Base-by-base conservation (phyloP, 2,329 filamentous ascomycete genomes). In the Monosporascus sp. region DNA sequence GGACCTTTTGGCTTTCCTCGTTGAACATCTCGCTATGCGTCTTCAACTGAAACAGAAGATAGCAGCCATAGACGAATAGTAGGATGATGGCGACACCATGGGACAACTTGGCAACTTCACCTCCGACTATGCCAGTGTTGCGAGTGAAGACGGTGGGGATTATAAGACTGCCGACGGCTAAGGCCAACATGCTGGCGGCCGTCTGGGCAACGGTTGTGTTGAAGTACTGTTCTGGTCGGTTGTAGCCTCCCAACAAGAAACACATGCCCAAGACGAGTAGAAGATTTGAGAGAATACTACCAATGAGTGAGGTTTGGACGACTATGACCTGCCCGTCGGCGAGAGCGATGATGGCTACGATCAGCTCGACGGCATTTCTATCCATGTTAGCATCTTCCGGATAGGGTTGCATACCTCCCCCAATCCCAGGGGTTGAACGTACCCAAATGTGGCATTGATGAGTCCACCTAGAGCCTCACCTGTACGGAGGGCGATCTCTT, bases 161-260 rank as follows among this genome's bases (percentile, higher is more conserved):
- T 60, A 97, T 93, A 60, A 96, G 77, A 62, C 85, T 87, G 48
- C 85, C 86, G 38, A 95, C 88, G 15, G 88, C 86, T 20, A 96
- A 77, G 14, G 89, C 86, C 20, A 96, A 80, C 50, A 96, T 73
- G 64, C 87, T 90, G 15, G 91, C 85, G 3, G 91, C 89, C 0
- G 92, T 96, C 69, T 96, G 91, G 0, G 92, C 92, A 6, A 97
- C 91, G 0, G 89, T 93, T 36, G 88, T 84, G 74, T 97, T 96
- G 80, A 97, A 97, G 69, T 83, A 86, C 68, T 97, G 93, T 67
- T 95, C 88, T 27, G 81, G 66, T 27, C 92, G 83, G 54, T 88
- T 85, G 60, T 95, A 69, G 4, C 90, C 90, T 48, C 90, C 91
- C 55, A 89, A 86, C 74, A 96, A 94, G 77, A 95, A 97, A 68